These are phyloP conservation scores for Gracilariopsis chorda DNA, from an alignment of 23 red algal species.

Conservation along the genomic window DNA sequence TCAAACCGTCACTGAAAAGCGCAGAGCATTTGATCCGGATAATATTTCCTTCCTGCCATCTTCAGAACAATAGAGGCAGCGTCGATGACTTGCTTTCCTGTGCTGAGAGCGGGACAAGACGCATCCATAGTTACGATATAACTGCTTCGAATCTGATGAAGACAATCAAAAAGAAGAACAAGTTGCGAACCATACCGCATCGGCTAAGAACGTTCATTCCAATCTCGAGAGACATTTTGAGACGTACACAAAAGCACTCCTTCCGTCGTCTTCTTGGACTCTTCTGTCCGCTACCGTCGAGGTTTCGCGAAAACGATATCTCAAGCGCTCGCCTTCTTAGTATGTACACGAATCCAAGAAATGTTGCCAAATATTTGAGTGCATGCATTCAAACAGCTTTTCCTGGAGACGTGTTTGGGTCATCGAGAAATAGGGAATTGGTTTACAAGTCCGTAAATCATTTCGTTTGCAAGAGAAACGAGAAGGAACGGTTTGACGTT, in stretches of 20 bases:
- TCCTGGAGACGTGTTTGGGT: slow-evolving; percentile 34
- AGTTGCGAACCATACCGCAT: not conserved
- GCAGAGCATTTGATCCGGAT: slow-evolving; percentile 1
- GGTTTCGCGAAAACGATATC: not conserved
- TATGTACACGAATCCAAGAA: slow-evolving; percentile 10
- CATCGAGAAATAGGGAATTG: slow-evolving; percentile 25
- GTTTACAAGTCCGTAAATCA: slow-evolving; percentile 6
- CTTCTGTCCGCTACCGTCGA: slow-evolving; percentile 2
- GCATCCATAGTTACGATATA: not conserved
- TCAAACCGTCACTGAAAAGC: not conserved
- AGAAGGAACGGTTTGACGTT: slow-evolving; percentile 16
- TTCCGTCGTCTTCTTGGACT: slow-evolving; percentile 27
- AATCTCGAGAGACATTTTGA: not conserved
- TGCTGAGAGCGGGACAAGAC: no score
- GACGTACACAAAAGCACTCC: not conserved
- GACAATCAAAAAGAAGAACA: not conserved
- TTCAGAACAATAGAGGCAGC: not conserved
- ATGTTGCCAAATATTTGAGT: slow-evolving; percentile 33
- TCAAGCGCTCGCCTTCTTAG: slow-evolving; percentile 22
- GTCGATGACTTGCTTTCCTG: not conserved
- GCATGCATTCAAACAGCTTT: slow-evolving; percentile 16
- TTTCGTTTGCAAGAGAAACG: slow-evolving; percentile 15
- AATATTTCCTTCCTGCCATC: not conserved
- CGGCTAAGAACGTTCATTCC: slow-evolving; percentile 9
- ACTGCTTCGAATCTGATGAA: not conserved